A percentile compares a stretch with the other conserved stretches of the same genome.
Conservation (phyloP, 1,284 basidiomycete genomes). For the Sanghuangporus sanghuang region DNA sequence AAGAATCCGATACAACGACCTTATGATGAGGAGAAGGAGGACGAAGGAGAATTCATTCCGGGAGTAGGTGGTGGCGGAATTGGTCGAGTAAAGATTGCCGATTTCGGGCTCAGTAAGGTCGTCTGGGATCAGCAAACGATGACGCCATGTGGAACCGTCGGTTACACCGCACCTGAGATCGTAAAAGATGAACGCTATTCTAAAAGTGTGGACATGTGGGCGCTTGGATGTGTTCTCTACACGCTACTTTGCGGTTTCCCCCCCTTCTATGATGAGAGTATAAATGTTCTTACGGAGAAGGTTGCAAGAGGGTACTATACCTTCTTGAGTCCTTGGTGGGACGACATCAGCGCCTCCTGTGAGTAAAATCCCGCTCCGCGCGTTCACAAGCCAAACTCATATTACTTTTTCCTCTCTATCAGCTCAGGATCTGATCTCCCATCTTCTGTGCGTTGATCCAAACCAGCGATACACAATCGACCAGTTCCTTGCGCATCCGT, state of each 20-base stretch:
- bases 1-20: conserved; percentile 73
- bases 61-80: conserved; percentile 96
- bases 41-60: conserved; percentile 93
- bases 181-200: conserved; percentile 99
- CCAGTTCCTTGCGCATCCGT: conserved; percentile 95
- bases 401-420: conserved; percentile 18
- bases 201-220: conserved; percentile 99
- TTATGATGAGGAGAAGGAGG: conserved; percentile 98
- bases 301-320: conserved; percentile 98
- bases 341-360: conserved; percentile 86
- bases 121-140: conserved; percentile 99
- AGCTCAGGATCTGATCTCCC: conserved; percentile 95
- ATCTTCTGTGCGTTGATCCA: conserved; percentile 94
- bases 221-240: conserved; percentile 96
- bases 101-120: conserved; percentile 97
- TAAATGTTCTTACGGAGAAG: conserved; percentile 97
- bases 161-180: conserved; percentile 99
- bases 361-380: conserved; percentile 22
- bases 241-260: conserved; percentile 98
- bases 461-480: conserved; percentile 95
- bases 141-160: conserved; percentile 99
- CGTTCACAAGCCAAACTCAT: conserved; percentile 1
- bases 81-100: conserved; percentile 97
- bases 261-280: conserved; percentile 99
- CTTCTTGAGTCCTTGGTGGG: conserved; percentile 99